Evolutionary conservation across 257 asterid genomes (phyloP), one percentile per base, ranked within the genome.

Genomic region (Apocynum venetum): DNA sequence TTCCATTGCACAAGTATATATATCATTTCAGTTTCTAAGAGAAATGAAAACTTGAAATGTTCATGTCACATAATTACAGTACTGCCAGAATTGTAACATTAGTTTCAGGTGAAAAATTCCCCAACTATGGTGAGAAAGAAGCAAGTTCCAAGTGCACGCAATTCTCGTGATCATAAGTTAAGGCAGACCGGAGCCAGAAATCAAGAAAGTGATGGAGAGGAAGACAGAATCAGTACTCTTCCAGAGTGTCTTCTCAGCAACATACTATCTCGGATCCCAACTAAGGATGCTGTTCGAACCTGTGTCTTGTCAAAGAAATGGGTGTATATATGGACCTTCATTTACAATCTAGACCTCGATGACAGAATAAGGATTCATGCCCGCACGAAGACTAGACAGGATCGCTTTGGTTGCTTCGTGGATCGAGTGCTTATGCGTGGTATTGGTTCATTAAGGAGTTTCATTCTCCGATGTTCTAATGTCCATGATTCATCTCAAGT

Each of bases 181-280:
- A 25, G 31, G 31, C 31, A 25, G 31, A 25, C 31, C 31, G 31
- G 31, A 25, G 31, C 31, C 31, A 25, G 31, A 25, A 25, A 25
- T 25, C 14, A 1, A 5, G 52, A 48, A 48, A 8, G 52, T 48
- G 52, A 48, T 1, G 52, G 12, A 13, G 43, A 4, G 17, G 63
- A 35, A 46, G 76, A 72, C 35, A 51, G 64, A 36, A 14, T 72
- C 15, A 72, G 49, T 38, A 7, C 2, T 0, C 76, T 72, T 15
- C 76, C 76, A 0, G 51, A 52, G 1, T 8, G 44, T 40, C 17
- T 72, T 10, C 43, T 72, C 0, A 47, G 8, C 4, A 4, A 35
- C 35, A 72, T 72, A 20, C 12, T 75, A 4, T 59, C 71, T 15
- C 60, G 71, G 19, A 31, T 75, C 3, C 46, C 78, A 6, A 75